Base-by-base conservation (phyloP, 805 yeast genomes). In the Yarrowia divulgata region DNA sequence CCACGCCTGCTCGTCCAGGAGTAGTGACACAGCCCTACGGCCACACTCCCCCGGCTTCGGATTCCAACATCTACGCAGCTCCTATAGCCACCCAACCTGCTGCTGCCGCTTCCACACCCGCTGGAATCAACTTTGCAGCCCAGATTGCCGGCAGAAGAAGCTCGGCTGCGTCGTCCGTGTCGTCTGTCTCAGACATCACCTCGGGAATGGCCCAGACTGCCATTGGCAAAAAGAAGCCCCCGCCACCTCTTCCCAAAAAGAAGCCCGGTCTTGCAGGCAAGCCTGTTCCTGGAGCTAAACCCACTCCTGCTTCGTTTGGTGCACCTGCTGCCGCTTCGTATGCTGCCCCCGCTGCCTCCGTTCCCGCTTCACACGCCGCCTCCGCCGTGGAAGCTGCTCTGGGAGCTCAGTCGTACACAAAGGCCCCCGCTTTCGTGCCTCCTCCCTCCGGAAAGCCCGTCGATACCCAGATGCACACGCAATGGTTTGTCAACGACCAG, bases 61-160 rank as follows among this genome's bases (percentile, higher is more conserved):
- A 40, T 57, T 48, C 63, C 16, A 42, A 40, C 14, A 48, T 42
- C 37, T 57, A 57, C 16, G 63, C 29, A 18, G 63, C 63, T n/a
- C 32, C 60, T 19, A 34, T 32, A 1, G 37, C 48, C 10, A 8
- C 64, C 6, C 13, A 66, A 8, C 63, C 72, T 29, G 42, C 64
- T 19, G 57, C 71, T 8, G 66, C 71, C 8, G 55, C 64, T 7
- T 43, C 66, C 19, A 78, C 78, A 6, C 76, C 75, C 70, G 77
- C 75, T 71, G 80, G 80, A 13, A 76, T 75, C 29, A 77, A 78
- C 57, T 77, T 77, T 34, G 77, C 79, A 8, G 70, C 67, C 70
- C 23, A 67, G 46, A 9, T 35, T 68, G 23, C 70, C 67, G 34
- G 55, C 62, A 29, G 71, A 73, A 2, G 52, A 72, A 8, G 71